A percentile compares a stretch with the other conserved stretches of the same genome.
These are phyloP conservation scores for Bassia scoparia DNA, from an alignment of 148 eudicot genomes.

Conservation along the genomic window DNA sequence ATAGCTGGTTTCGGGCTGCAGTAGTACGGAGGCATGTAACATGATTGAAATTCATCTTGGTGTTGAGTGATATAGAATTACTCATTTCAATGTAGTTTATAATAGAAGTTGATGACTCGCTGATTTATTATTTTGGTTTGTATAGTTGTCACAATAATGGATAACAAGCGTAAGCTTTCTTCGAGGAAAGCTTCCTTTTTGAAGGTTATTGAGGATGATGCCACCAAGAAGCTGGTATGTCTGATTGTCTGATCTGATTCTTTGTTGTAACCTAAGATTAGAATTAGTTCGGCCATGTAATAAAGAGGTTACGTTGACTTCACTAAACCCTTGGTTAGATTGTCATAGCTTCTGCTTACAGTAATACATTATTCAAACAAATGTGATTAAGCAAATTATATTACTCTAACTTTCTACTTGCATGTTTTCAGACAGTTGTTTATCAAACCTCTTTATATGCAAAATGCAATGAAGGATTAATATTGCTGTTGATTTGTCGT, in stretches of 20 bases:
- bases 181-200: slow-evolving; percentile 23
- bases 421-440: too few species aligned
- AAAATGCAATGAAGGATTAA: not conserved
- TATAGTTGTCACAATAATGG: slow-evolving; percentile 11
- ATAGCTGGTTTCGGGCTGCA: too few species aligned
- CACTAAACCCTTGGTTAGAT: not conserved
- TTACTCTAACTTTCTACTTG: not conserved
- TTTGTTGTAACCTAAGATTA: not conserved
- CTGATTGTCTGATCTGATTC: not conserved
- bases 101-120: not conserved
- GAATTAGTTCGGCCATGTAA: not conserved
- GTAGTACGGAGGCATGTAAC: too few species aligned
- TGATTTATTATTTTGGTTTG: not conserved
- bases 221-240: slow-evolving; percentile 25
- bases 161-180: slow-evolving; percentile 20
- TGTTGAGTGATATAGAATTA: too few species aligned
- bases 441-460: not conserved
- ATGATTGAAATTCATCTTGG: too few species aligned
- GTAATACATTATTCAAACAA: not conserved
- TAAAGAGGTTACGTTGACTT: not conserved
- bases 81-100: not conserved
- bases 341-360: too few species aligned
- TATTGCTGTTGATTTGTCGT: not conserved
- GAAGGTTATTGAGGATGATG: slow-evolving; percentile 21
- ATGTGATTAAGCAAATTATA: not conserved